Evolutionary conservation across 2,329 filamentous ascomycete species (phyloP), one percentile per base, ranked within the genome.

Genomic region (Epichloe coenophiala): DNA sequence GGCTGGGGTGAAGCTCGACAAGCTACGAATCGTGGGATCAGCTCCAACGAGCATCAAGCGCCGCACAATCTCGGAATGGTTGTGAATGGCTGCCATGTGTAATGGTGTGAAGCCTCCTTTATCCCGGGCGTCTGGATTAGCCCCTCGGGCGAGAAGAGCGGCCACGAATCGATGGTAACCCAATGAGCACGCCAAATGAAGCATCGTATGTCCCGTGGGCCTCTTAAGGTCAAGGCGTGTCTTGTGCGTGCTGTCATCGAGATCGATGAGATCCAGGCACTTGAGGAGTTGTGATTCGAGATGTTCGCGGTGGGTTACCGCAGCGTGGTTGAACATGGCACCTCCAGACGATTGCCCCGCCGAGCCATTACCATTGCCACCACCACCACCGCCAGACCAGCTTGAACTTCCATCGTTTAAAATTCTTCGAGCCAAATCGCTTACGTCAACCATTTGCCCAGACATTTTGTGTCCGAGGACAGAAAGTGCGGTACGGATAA

Each of bases 61-160:
- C 53, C 84, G 77, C 13, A 91, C 83, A 57, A 93, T 88, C 61
- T 88, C 82, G 11, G 79, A 71, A 60, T 89, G 83, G 54, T 83
- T 80, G 64, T 86, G 83, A 60, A 94, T 76, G 27, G 85, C 82
- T 19, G 88, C 88, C 61, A 91, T 78, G 64, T 94, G 87, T 69
- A 94, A 76, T 13, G 88, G 81, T 4, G 86, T 88, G 65, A 88
- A 91, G 21, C 88, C 88, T 47, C 84, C 84, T 55, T 81, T 84
- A 62, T 95, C 88, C 50, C 81, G 77, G 38, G 81, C 71, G 59
- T 91, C 82, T 1, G 84, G 80, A 60, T 85, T 84, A 19, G 86
- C 87, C n/a, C 87, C 86, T 55, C 86, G 78, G 9, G 83, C 84
- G 19, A 94, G 71, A 27, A 94, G 74, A 33, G 83, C 86, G 12